Evolutionary conservation across 2,329 filamentous ascomycete species (phyloP).

Genomic region (Penicillium rolfsii): DNA sequence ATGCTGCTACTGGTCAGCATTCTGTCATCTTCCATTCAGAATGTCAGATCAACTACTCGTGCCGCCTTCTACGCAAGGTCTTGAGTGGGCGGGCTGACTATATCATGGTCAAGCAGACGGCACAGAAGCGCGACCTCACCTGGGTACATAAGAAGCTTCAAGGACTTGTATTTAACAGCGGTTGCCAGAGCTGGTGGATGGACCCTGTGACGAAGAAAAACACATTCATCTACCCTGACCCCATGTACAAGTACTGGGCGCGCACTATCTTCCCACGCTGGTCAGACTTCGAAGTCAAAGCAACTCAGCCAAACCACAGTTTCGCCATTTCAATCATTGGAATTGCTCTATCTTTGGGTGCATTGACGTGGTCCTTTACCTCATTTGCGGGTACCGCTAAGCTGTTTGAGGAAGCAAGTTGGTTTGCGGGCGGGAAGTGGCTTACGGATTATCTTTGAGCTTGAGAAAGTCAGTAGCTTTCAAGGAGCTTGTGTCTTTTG

Average conservation of each 20-base stretch:
- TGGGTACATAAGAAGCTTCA: slow-evolving; percentile 22
- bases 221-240: slow-evolving; percentile 26
- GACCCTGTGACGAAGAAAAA: slow-evolving; percentile 22
- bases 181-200: slow-evolving; percentile 23
- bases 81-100: slow-evolving; percentile 7
- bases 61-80: slow-evolving; percentile 17
- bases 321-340: no score
- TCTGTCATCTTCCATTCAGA: slow-evolving; percentile 27
- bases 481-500: no score
- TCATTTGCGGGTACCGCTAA: no score
- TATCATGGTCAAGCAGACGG: slow-evolving; percentile 20
- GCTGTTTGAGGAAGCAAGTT: no score
- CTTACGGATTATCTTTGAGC: no score
- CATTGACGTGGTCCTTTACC: no score
- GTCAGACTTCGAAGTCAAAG: slow-evolving; percentile 8
- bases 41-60: slow-evolving; percentile 25
- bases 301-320: no score
- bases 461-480: no score
- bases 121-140: slow-evolving; percentile 17
- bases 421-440: no score
- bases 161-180: slow-evolving; percentile 22
- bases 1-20: slow-evolving; percentile 21
- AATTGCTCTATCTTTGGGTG: no score
- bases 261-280: slow-evolving; percentile 21
- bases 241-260: slow-evolving; percentile 26